A percentile compares a stretch with the other conserved stretches of the same genome.
Conservation (phyloP, 108 stramenopile genomes). For the Ochromonas danica region DNA sequence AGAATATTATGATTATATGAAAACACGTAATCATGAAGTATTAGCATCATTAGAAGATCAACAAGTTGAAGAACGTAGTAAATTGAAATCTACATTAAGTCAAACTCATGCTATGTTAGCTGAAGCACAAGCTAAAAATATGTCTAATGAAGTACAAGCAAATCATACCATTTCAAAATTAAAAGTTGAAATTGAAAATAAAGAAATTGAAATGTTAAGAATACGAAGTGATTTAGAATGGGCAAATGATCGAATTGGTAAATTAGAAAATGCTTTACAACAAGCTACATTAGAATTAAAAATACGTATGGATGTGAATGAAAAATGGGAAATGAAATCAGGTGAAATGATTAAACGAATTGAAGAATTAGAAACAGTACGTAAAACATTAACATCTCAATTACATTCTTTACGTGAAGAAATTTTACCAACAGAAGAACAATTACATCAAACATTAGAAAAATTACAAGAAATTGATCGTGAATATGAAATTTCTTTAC, state of each 20-base stretch:
- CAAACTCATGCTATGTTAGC: no score
- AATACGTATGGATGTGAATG: background rate
- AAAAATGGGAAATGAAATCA: background rate
- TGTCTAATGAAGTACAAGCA: background rate
- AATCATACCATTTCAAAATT: background rate
- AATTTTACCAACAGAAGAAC: constrained; percentile 3
- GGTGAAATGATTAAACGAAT: background rate
- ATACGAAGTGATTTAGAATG: background rate
- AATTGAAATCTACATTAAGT: background rate
- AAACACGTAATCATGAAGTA: constrained; percentile 5
- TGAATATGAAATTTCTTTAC: constrained; percentile 11
- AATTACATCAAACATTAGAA: background rate
- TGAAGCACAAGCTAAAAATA: background rate
- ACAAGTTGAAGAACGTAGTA: constrained; percentile 1
- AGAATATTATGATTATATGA: constrained; percentile 24
- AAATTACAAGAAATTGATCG: constrained; percentile 5
- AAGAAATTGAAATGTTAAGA: constrained; percentile 1
- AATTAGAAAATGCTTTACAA: constrained; percentile 1
- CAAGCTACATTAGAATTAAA: background rate
- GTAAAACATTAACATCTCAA: constrained; percentile 9
- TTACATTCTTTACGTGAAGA: background rate
- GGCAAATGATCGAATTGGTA: constrained; percentile 7
- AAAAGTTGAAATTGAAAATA: background rate
- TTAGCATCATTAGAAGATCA: background rate
- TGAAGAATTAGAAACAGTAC: constrained; percentile 4